Base-by-base conservation (phyloP, 1,139 yeast species). In the Hansenula lynferdii region DNA sequence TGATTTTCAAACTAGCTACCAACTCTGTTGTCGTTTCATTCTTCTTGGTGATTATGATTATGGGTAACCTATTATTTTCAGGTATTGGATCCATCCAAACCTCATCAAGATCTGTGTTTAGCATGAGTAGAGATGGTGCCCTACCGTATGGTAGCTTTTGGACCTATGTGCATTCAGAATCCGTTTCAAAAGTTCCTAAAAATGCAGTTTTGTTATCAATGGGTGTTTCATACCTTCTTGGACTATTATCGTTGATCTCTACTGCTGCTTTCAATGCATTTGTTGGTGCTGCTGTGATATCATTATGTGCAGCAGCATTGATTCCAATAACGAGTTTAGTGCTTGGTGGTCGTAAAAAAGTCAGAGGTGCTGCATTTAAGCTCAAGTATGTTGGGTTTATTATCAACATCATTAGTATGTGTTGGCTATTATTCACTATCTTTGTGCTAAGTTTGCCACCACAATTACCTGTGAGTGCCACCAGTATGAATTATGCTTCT, bases 51-150 rank as follows among this genome's bases (percentile, higher is more conserved):
- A 59, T 84, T 20, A 66, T 85, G 52, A 71, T 85, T 43, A 65
- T 82, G 30, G 89, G 90, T 0, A 83, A 92, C 19, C 75, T 85
- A 31, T 52, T 83, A 17, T 83, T 85, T 57, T 92, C 89, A 31
- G 81, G 89, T 5, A 80, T 84, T 42, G 94, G 95, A 27, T 70
- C 92, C 20, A 69, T 85, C 25, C 85, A 95, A 0, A 85, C 96
- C 0, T 90, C 94, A 1, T 85, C 95, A 7, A 77, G 96, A 65
- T 80, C 86, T 26, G 84, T 90, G 1, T 87, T 80, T 65, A 87
- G 95, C 11, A 80, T 87, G 62, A 86, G 95, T 38, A 77, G 97
- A 61, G 97, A 87, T 58, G 89, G 85, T 34, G 96, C 94, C 0
- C 64, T 87, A 35, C 96, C 96, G 0, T 78, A 71, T 50, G 75